phyloP scores from a whole-genome alignment of 1,284 basidiomycete genomes.

The Pulchroboletus neoregius region DNA sequence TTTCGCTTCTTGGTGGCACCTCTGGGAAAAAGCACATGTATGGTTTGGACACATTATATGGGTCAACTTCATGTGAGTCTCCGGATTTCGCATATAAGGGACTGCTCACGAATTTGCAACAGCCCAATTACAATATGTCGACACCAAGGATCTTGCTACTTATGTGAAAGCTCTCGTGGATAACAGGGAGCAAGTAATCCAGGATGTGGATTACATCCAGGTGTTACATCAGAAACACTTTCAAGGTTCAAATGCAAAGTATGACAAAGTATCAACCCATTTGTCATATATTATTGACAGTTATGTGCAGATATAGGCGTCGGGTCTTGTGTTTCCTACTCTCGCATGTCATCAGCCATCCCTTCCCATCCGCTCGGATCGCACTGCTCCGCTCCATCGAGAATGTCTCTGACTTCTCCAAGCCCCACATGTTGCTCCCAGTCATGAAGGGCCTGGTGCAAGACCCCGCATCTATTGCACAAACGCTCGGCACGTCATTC shows the following conservation, averaged over 20 bases:
- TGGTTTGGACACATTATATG: slow-evolving; percentile 82
- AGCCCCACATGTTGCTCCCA: slow-evolving; percentile 62
- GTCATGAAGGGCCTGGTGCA: slow-evolving; percentile 49
- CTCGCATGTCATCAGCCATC: slow-evolving; percentile 75
- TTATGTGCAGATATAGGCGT: slow-evolving; percentile 60
- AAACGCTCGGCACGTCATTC: slow-evolving; percentile 27
- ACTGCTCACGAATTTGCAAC: slow-evolving; percentile 10
- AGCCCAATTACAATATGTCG: slow-evolving; percentile 77
- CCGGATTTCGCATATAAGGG: not conserved
- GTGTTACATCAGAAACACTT: slow-evolving; percentile 64
- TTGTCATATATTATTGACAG: slow-evolving; percentile 8
- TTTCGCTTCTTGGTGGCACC: slow-evolving; percentile 48
- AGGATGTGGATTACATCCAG: slow-evolving; percentile 65
- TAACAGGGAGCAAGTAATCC: slow-evolving; percentile 59
- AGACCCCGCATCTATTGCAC: slow-evolving; percentile 16
- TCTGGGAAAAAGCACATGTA: slow-evolving; percentile 59
- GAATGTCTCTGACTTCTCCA: slow-evolving; percentile 60
- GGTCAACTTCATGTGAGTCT: slow-evolving; percentile 55
- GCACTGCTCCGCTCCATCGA: slow-evolving; percentile 58
- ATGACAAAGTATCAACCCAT: slow-evolving; percentile 22
- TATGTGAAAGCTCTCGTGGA: slow-evolving; percentile 62
- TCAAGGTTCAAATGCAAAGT: slow-evolving; percentile 48
- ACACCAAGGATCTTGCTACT: slow-evolving; percentile 62
- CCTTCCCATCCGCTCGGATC: slow-evolving; percentile 47
- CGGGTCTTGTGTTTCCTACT: slow-evolving; percentile 76